A percentile compares a stretch with the other conserved stretches of the same genome.
Conservation (phyloP, 2,329 filamentous ascomycete genomes). For the Penicillium crustosum region DNA sequence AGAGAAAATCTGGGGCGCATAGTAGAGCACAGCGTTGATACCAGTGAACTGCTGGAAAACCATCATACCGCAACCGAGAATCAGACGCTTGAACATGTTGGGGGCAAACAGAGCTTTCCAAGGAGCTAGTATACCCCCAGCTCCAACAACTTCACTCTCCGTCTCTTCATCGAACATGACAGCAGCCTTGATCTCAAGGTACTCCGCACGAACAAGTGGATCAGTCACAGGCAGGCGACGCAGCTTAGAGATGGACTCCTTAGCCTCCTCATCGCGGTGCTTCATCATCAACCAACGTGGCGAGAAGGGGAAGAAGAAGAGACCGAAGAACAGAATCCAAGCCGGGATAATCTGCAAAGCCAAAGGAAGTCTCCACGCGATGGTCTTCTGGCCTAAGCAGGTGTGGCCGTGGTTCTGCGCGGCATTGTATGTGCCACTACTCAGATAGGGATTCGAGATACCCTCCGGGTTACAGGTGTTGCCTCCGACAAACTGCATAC, state of each 20-base stretch:
- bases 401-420: constrained; percentile 66
- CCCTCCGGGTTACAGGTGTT: constrained; percentile 10
- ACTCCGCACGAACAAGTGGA: constrained; percentile 71
- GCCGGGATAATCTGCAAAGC: constrained; percentile 61
- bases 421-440: constrained; percentile 54
- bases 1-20: constrained; percentile 35
- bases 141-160: constrained; percentile 51
- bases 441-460: constrained; percentile 11
- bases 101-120: constrained; percentile 32
- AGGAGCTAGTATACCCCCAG: constrained; percentile 21
- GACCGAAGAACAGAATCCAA: constrained; percentile 64
- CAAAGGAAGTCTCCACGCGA: constrained; percentile 50
- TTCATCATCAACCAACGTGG: constrained; percentile 75
- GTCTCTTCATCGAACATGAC: constrained; percentile 74
- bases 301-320: constrained; percentile 79
- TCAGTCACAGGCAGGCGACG: constrained; percentile 62
- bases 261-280: constrained; percentile 66
- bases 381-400: constrained; percentile 59
- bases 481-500: constrained; percentile 52
- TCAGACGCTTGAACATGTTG: constrained; percentile 31
- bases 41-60: constrained; percentile 52
- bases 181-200: constrained; percentile 79
- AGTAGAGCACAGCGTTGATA: constrained; percentile 46
- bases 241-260: constrained; percentile 61
- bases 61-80: constrained; percentile 33